Conservation (phyloP, 2,329 filamentous ascomycete genomes). For the Pestalotiopsis sp. region DNA sequence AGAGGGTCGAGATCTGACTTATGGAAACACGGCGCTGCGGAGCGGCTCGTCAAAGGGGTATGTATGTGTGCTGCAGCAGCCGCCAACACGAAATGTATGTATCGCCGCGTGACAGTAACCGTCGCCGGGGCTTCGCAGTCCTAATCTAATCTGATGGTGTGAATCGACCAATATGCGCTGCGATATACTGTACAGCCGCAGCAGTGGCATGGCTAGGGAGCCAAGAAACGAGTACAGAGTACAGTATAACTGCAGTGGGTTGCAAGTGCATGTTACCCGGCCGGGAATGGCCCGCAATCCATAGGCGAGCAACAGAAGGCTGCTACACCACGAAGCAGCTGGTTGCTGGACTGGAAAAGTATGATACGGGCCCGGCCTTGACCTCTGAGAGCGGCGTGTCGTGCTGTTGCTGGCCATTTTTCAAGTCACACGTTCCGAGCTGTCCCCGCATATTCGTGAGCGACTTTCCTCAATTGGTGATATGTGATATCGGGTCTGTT, state of each 20-base stretch:
- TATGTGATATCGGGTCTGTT: neutral
- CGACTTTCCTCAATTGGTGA: neutral
- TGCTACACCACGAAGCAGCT: neutral
- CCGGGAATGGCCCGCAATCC: neutral
- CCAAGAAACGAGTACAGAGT: neutral
- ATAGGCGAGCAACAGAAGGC: neutral
- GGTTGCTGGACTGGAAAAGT: neutral
- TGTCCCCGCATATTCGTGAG: neutral
- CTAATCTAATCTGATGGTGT: neutral
- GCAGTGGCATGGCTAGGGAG: neutral
- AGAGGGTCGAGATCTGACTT: neutral
- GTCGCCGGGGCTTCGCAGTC: neutral
- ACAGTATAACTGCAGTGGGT: neutral
- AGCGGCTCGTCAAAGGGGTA: neutral
- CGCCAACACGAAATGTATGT: neutral
- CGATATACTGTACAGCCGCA: neutral
- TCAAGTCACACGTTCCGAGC: neutral
- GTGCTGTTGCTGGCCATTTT: neutral
- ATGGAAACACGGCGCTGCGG: neutral
- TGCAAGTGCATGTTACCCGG: neutral
- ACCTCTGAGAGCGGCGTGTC: neutral
- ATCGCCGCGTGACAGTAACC: neutral
- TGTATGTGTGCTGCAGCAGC: neutral
- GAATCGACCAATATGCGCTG: neutral
- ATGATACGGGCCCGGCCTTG: neutral